Evolutionary conservation across 208 protist genomes (phyloP).

Genomic region (Acanthamoeba healyi): DNA sequence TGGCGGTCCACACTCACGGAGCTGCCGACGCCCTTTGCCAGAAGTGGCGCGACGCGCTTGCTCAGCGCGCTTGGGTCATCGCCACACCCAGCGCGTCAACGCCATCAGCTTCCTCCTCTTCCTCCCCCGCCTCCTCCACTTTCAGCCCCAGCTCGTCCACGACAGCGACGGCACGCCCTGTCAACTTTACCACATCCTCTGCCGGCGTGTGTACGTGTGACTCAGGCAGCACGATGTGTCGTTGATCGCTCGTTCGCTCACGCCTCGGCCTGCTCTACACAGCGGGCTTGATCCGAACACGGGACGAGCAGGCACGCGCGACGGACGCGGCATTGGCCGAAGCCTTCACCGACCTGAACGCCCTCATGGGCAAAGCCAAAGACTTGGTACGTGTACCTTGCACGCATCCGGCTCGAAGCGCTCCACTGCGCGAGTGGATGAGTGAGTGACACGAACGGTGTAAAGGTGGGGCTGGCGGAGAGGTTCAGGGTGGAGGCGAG

Average conservation of each 20-base stretch:
- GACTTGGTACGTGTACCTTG: too few relatives aligned
- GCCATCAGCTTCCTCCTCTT: background rate
- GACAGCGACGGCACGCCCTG: background rate
- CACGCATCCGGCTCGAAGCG: too few relatives aligned
- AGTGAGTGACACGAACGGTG: too few relatives aligned
- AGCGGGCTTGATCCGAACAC: conserved; percentile 73
- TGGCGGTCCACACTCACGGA: conserved; percentile 7
- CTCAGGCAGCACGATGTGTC: background rate
- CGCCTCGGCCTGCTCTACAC: background rate
- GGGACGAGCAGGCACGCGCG: conserved; percentile 73
- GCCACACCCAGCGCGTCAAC: background rate
- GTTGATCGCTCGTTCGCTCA: background rate
- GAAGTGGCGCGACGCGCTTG: background rate
- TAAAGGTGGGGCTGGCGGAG: conserved; percentile 18
- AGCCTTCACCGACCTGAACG: conserved; percentile 81
- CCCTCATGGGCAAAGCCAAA: conserved; percentile 83
- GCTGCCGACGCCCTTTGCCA: background rate
- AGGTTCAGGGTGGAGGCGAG: background rate
- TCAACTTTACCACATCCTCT: background rate
- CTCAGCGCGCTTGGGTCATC: background rate
- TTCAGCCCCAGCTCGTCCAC: background rate
- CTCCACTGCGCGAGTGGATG: too few relatives aligned
- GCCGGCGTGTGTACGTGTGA: conserved; percentile 10
- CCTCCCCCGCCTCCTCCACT: background rate
- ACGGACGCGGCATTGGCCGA: conserved; percentile 76